Base-by-base conservation (phyloP, 1,139 yeast species). In the Lodderomyces elongisporus region DNA sequence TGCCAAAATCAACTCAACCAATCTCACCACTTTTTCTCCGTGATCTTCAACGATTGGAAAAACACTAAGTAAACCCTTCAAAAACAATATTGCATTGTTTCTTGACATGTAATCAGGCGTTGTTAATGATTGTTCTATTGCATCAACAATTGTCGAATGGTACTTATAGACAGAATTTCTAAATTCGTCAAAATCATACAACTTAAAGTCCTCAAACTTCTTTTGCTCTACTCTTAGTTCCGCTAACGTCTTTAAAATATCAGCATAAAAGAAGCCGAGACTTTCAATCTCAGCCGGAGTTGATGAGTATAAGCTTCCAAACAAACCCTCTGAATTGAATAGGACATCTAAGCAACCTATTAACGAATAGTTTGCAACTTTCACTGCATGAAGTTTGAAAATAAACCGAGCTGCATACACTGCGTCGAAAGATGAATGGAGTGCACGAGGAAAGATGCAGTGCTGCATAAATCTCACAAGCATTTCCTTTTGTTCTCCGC, bases 401-500 rank as follows among this genome's bases (percentile, higher is more conserved):
- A 85, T 46, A 49, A 88, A 85, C 37, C 70, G 64, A 1, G 87
- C 77, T 28, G 79, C 60, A 51, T 62, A 88, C 1, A 83, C 69
- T 0, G 97, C 96, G 60, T 89, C 98, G 41, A 80, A 74, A 0
- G 95, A 80, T 0, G 96, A 85, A 45, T 82, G 87, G 3, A 82
- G 55, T 3, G 81, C 72, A 46, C 96, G 67, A 12, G 96, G 96
- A 14, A 88, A 56, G 4, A 87, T 49, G 55, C 96, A 85, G 35
- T 60, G 58, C 40, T 82, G 80, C 23, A 85, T 51, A 37, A 87
- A 68, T 12, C 34, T 33, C 21, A 36, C 35, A 18, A 40, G 17
- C 14, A 48, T 37, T n/a, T 52, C 39, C n/a, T n/a, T n/a, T n/a
- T n/a, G n/a, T n/a, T n/a, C n/a, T n/a, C n/a, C n/a, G n/a, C n/a